Evolutionary conservation across 1,284 basidiomycete genomes (phyloP).

Genomic region (Apiotrichum montevideense): DNA sequence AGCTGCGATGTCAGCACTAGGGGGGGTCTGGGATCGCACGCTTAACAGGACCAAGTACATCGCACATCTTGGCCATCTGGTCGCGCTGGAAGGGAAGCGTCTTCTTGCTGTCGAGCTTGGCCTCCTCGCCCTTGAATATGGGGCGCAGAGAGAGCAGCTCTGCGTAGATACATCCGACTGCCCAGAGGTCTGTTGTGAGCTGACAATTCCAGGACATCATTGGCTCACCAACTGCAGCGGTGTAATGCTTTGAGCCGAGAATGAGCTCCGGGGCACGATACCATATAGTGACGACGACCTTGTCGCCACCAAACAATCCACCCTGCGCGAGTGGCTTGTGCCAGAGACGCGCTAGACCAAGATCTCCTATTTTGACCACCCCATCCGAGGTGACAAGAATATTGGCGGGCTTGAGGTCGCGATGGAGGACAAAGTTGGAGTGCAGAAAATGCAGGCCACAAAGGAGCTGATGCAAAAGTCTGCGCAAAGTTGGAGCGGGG

Average conservation of each 20-base stretch:
- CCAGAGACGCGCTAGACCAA: conserved; percentile 80
- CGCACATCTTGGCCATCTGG: conserved; percentile 90
- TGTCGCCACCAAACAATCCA: conserved; percentile 70
- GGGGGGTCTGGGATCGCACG: conserved; percentile 49
- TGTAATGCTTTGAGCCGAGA: conserved; percentile 93
- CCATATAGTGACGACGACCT: conserved; percentile 99
- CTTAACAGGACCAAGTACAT: conserved; percentile 83
- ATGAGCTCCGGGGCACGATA: conserved; percentile 94
- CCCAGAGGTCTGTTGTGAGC: conserved; percentile 68
- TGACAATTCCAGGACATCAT: neutral
- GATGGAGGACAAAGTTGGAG: conserved; percentile 75
- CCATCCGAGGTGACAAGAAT: conserved; percentile 87
- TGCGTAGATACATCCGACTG: conserved; percentile 93
- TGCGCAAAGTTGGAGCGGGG: conserved; percentile 74
- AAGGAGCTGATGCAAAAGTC: conserved; percentile 86
- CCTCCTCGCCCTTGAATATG: conserved; percentile 99
- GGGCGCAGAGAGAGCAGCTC: conserved; percentile 88
- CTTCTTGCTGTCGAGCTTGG: conserved; percentile 77
- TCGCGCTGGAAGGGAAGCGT: conserved; percentile 91
- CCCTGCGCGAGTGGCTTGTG: conserved; percentile 41
- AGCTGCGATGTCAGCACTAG: conserved; percentile 30
- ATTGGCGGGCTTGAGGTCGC: conserved; percentile 85
- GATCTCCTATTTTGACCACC: conserved; percentile 94
- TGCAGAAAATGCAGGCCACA: conserved; percentile 94
- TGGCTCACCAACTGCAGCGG: conserved; percentile 67